Conservation (phyloP, 768 basidiomycete species). For the Antrodiella citrinella region DNA sequence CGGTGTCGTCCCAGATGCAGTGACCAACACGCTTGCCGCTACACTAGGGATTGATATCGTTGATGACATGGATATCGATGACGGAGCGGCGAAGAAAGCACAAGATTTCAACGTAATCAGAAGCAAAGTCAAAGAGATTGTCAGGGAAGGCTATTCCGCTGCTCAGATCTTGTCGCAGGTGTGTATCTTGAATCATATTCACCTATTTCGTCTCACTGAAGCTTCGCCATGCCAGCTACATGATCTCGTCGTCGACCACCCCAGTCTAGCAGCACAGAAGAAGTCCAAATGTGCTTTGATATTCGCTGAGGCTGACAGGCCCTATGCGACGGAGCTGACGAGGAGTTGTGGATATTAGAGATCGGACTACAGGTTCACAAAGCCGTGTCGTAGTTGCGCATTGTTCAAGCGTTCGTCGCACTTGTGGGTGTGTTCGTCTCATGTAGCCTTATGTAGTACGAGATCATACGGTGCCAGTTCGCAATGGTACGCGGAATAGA, state of each 20-base stretch:
- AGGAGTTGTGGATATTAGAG: constrained; percentile 91
- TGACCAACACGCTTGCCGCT: constrained; percentile 61
- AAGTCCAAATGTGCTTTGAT: constrained; percentile 76
- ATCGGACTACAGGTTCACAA: constrained; percentile 76
- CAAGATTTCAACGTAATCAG: constrained; percentile 55
- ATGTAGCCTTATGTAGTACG: too few relatives aligned
- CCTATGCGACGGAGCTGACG: constrained; percentile 92
- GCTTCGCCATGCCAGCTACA: constrained; percentile 62
- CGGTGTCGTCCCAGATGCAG: constrained; percentile 77
- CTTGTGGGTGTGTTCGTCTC: too few relatives aligned
- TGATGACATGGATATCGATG: constrained; percentile 45
- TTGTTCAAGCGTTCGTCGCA: too few relatives aligned
- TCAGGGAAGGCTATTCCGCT: constrained; percentile 89
- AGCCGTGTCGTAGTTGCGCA: constrained; percentile 13
- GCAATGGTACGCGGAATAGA: too few relatives aligned
- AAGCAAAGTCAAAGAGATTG: constrained; percentile 64
- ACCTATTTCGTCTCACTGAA: background rate
- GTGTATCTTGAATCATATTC: too few relatives aligned
- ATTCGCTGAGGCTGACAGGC: constrained; percentile 93
- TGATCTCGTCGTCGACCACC: constrained; percentile 80
- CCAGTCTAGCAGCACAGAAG: constrained; percentile 67
- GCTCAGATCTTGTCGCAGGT: constrained; percentile 87
- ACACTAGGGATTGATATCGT: constrained; percentile 54
- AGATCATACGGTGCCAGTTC: too few relatives aligned
- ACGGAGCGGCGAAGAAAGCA: constrained; percentile 19